These are phyloP conservation scores for Linaria vulgaris DNA, from an alignment of 257 asterid species.

Conservation along the genomic window DNA sequence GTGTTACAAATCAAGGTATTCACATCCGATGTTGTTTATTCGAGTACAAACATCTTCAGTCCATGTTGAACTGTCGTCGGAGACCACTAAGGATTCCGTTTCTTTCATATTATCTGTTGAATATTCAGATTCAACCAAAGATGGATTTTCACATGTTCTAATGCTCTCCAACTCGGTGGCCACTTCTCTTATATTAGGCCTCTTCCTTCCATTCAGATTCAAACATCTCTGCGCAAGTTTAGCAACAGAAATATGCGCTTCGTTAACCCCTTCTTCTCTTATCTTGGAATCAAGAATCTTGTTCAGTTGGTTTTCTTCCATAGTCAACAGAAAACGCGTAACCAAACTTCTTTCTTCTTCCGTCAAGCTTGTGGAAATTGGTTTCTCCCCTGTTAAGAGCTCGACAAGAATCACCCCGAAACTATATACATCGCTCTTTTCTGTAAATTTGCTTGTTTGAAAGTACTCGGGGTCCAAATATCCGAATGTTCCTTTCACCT, in stretches of 20 bases:
- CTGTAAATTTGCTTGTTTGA: slow-evolving; percentile 10
- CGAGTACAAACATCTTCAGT: not conserved
- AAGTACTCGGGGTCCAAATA: slow-evolving; percentile 19
- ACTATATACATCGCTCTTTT: slow-evolving; percentile 19
- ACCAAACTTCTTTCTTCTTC: slow-evolving; percentile 18
- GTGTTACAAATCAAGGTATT: not conserved
- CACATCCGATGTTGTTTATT: not conserved
- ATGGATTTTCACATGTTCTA: slow-evolving; percentile 10
- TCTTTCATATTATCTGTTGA: not conserved
- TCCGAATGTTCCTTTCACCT: slow-evolving; percentile 16
- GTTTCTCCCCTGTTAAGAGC: slow-evolving; percentile 18
- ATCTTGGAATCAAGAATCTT: slow-evolving; percentile 9
- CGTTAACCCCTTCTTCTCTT: not conserved
- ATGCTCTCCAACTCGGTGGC: slow-evolving; percentile 18
- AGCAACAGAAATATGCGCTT: slow-evolving; percentile 2
- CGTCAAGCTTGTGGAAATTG: not conserved
- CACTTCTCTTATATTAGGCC: slow-evolving; percentile 17
- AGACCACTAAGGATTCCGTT: slow-evolving; percentile 2
- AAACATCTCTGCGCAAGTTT: slow-evolving; percentile 12
- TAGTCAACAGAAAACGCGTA: slow-evolving; percentile 8
- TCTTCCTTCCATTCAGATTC: slow-evolving; percentile 8
- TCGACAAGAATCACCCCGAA: slow-evolving; percentile 18
- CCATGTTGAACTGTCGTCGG: not conserved
- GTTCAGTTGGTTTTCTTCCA: not conserved
- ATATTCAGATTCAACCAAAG: slow-evolving; percentile 1